phyloP scores from a whole-genome alignment of 2,329 filamentous ascomycete species.

The Blastomyces gilchristii region DNA sequence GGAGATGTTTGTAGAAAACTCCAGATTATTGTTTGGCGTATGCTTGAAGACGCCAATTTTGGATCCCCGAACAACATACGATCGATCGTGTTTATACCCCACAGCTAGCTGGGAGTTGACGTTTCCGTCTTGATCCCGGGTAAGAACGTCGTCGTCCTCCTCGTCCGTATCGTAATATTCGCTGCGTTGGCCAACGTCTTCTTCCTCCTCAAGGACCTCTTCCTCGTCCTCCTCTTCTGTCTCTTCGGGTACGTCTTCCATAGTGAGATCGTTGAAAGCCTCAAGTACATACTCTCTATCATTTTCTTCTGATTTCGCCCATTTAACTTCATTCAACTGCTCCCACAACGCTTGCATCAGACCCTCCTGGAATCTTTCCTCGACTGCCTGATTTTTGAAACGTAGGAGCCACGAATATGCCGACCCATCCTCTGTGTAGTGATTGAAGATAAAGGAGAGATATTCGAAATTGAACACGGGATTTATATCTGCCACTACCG shows the following conservation, averaged over 20 bases:
- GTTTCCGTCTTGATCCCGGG: slow-evolving; percentile 62
- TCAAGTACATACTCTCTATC: slow-evolving; percentile 92
- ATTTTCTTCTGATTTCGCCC: slow-evolving; percentile 82
- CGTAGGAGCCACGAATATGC: slow-evolving; percentile 93
- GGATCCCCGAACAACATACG: slow-evolving; percentile 90
- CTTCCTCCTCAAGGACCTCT: slow-evolving; percentile 53
- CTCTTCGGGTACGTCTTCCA: slow-evolving; percentile 63
- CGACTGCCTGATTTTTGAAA: slow-evolving; percentile 70
- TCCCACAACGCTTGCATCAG: slow-evolving; percentile 96
- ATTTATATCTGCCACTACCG: slow-evolving; percentile 82
- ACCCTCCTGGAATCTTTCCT: slow-evolving; percentile 84
- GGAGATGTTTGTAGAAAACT: slow-evolving; percentile 95
- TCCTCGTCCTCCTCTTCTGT: slow-evolving; percentile 46
- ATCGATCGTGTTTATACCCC: slow-evolving; percentile 92
- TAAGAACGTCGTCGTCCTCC: slow-evolving; percentile 65
- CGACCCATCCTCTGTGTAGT: slow-evolving; percentile 76
- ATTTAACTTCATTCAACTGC: slow-evolving; percentile 86
- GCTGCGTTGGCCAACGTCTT: slow-evolving; percentile 53
- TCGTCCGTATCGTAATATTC: slow-evolving; percentile 68
- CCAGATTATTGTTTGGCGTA: slow-evolving; percentile 78
- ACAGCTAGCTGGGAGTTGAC: slow-evolving; percentile 91
- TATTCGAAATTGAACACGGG: slow-evolving; percentile 99
- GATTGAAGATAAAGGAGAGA: slow-evolving; percentile 98
- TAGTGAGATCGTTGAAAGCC: slow-evolving; percentile 85
- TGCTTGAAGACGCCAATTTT: slow-evolving; percentile 99